phyloP scores from a whole-genome alignment of 2,329 filamentous ascomycete species.

The Ophiostoma pallidulum region DNA sequence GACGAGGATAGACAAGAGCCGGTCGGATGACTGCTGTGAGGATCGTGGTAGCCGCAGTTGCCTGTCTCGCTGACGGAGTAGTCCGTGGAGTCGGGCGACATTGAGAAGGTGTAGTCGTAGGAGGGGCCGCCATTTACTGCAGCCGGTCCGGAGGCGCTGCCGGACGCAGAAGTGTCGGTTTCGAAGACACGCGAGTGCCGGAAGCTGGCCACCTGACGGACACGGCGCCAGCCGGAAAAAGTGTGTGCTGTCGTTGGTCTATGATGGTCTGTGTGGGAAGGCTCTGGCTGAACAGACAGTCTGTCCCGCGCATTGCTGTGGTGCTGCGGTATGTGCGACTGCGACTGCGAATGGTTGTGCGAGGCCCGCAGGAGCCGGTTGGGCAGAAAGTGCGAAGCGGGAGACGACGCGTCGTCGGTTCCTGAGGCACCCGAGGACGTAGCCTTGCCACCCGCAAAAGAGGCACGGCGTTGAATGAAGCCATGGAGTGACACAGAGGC shows the following conservation, averaged over 20 bases:
- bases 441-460: slow-evolving; percentile 23
- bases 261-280: slow-evolving; percentile 15
- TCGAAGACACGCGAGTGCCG: slow-evolving; percentile 37
- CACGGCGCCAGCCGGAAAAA: slow-evolving; percentile 37
- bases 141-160: slow-evolving; percentile 2
- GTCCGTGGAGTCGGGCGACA: background rate
- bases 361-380: slow-evolving; percentile 16
- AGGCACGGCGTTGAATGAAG: slow-evolving; percentile 41
- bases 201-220: slow-evolving; percentile 42
- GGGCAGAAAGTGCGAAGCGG: slow-evolving; percentile 3
- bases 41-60: background rate
- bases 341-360: slow-evolving; percentile 25
- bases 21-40: background rate
- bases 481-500: slow-evolving; percentile 45
- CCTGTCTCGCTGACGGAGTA: background rate
- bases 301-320: background rate
- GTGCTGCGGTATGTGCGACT: slow-evolving; percentile 7
- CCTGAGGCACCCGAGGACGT: too few relatives aligned
- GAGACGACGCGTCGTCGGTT: slow-evolving; percentile 16
- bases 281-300: background rate
- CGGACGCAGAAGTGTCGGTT: slow-evolving; percentile 23
- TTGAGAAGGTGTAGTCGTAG: background rate
- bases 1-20: slow-evolving; percentile 5
- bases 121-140: background rate
- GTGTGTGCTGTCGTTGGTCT: slow-evolving; percentile 40